Base-by-base conservation (phyloP, 2,329 filamentous ascomycete genomes). In the Paecilomyces formosus region DNA sequence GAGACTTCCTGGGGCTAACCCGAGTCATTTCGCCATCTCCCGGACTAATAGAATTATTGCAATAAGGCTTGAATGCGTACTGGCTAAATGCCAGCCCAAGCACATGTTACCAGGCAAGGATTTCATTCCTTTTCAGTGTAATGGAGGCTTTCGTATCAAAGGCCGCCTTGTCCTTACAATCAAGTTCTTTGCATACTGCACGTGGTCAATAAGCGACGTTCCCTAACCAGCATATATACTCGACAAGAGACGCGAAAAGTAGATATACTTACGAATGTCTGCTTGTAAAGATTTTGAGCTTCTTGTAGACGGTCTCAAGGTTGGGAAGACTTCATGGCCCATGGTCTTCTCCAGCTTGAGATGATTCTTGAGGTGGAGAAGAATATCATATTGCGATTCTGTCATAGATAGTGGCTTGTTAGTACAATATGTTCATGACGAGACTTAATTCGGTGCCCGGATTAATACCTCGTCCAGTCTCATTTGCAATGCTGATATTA, bases 321-420 rank as follows among this genome's bases (percentile, higher is more conserved):
- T 53, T 24, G 62, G 61, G 13, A 26, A 39, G 18, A 64, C 55
- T 18, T 62, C 53, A 45, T 56, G 53, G 21, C 62, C 62, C 30
- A 55, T 11, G 3, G 57, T 33, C 3, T 55, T 60, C 49, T 64
- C 62, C 8, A 62, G 45, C 28, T 55, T 61, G 54, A 58, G 51
- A 39, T 64, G 62, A 11, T 60, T 45, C 56, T 63, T 61, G 6
- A 64, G 24, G 4, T 57, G 39, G 15, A 54, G 49, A 3, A 63
- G 56, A 5, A 63, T 60, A n/a, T 52, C 39, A 3, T 57, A 24
- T 55, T 63, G 62, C 5, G 39, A 39, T 12, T 53, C 54, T 55
- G 21, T 12, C n/a, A 52, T 52, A 21, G 12, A 15, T 52, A 26
- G 9, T 24, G 22, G 15, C 15, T 13, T 49, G 13, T n/a, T 56